These are phyloP conservation scores for Rachicladosporium sp. DNA, from an alignment of 2,329 filamentous ascomycete genomes.

Conservation along the genomic window DNA sequence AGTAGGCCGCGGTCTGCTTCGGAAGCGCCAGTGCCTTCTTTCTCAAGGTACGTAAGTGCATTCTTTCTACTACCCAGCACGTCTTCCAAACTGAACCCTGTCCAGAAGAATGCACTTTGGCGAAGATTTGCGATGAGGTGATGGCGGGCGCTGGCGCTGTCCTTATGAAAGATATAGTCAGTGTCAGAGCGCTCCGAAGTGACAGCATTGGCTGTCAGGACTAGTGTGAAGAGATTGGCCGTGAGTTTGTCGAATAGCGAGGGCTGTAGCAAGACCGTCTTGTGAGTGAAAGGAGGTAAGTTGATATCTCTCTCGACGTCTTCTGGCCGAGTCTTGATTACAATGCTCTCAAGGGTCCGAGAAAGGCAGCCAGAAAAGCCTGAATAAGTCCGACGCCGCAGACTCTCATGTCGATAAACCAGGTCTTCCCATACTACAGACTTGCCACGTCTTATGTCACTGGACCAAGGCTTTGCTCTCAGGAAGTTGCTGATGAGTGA, in stretches of 20 bases:
- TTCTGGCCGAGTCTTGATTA: slow-evolving; percentile 65
- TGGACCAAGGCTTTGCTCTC: slow-evolving; percentile 66
- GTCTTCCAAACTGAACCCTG: slow-evolving; percentile 55
- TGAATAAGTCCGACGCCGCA: slow-evolving; percentile 43
- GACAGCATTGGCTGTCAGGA: slow-evolving; percentile 74
- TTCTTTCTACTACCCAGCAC: slow-evolving; percentile 53
- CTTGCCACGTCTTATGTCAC: slow-evolving; percentile 44
- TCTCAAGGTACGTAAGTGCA: slow-evolving; percentile 53
- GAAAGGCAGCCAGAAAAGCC: slow-evolving; percentile 47
- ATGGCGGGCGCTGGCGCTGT: slow-evolving; percentile 55
- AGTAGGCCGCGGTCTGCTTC: slow-evolving; percentile 50
- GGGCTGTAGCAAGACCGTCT: slow-evolving; percentile 61
- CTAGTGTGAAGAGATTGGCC: slow-evolving; percentile 72
- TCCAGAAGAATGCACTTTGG: slow-evolving; percentile 77
- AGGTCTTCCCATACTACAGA: slow-evolving; percentile 62
- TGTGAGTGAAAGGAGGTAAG: slow-evolving; percentile 62
- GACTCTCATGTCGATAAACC: slow-evolving; percentile 41
- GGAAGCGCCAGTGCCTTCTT: slow-evolving; percentile 47
- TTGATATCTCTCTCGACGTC: slow-evolving; percentile 53
- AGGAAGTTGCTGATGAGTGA: slow-evolving; percentile 58
- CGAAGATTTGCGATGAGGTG: slow-evolving; percentile 65
- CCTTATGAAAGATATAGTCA: slow-evolving; percentile 81
- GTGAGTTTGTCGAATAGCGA: slow-evolving; percentile 75
- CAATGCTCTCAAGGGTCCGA: slow-evolving; percentile 60
- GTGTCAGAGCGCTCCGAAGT: slow-evolving; percentile 72